phyloP scores from a whole-genome alignment of 352 stramenopile species.

The Pythium apleroticum region DNA sequence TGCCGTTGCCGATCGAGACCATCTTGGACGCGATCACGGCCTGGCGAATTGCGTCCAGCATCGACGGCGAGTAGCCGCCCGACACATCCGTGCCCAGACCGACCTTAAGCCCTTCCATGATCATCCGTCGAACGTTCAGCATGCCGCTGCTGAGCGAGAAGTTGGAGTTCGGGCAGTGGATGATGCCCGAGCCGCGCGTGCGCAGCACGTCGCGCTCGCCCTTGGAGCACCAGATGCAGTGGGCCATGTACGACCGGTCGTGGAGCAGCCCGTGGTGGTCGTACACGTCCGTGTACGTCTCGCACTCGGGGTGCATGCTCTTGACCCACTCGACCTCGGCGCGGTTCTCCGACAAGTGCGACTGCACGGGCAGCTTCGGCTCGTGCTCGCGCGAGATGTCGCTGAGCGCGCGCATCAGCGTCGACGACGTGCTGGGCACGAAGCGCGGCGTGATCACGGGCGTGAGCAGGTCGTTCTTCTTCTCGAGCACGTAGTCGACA shows the following conservation, averaged over 20 bases:
- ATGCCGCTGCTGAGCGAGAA: slow-evolving; percentile 91
- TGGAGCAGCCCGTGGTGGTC: slow-evolving; percentile 87
- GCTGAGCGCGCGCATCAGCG: slow-evolving; percentile 82
- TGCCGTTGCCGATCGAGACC: slow-evolving; percentile 65
- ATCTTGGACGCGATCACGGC: slow-evolving; percentile 90
- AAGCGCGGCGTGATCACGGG: slow-evolving; percentile 94
- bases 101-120: slow-evolving; percentile 86
- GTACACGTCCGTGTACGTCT: slow-evolving; percentile 81
- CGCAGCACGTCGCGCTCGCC: slow-evolving; percentile 75
- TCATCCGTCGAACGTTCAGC: slow-evolving; percentile 72
- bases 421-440: slow-evolving; percentile 84
- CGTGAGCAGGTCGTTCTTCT: slow-evolving; percentile 74
- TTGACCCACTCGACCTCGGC: slow-evolving; percentile 89
- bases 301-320: slow-evolving; percentile 76
- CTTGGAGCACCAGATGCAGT: slow-evolving; percentile 89
- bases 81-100: slow-evolving; percentile 94
- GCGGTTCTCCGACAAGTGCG: slow-evolving; percentile 90
- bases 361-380: slow-evolving; percentile 84
- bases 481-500: slow-evolving; percentile 80
- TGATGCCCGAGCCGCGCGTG: slow-evolving; percentile 71
- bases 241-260: slow-evolving; percentile 92
- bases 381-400: slow-evolving; percentile 79
- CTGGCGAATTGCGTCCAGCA: slow-evolving; percentile 91
- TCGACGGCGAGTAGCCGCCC: slow-evolving; percentile 92
- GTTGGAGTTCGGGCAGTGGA: slow-evolving; percentile 95